A percentile compares a stretch with the other conserved stretches of the same genome.
These are phyloP conservation scores for Gastrolobium villosum DNA, from an alignment of 306 rosid genomes.

Conservation along the genomic window DNA sequence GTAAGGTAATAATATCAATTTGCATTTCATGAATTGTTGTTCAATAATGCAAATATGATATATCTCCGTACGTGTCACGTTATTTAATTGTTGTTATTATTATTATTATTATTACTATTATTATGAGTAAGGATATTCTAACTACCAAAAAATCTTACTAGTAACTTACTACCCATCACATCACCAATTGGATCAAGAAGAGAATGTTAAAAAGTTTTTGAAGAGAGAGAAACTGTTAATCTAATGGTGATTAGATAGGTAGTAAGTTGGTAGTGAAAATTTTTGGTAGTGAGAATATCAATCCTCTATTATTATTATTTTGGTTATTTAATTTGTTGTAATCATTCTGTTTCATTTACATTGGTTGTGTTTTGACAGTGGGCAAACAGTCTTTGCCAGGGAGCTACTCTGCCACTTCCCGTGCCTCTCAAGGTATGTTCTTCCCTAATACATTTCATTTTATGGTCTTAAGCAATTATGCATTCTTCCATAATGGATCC, in stretches of 20 bases:
- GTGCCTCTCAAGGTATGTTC: constrained; percentile 82
- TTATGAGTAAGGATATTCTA: no score
- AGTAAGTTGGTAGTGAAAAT: no score
- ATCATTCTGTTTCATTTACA: not conserved
- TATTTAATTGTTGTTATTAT: not conserved
- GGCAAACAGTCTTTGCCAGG: constrained; percentile 96
- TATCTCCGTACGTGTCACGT: not conserved
- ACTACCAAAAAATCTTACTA: no score
- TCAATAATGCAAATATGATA: not conserved
- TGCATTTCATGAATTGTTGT: not conserved
- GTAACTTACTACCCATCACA: no score
- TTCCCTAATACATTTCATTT: constrained; percentile 20
- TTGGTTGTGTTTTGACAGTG: constrained; percentile 67
- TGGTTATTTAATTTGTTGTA: not conserved
- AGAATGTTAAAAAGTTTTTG: no score
- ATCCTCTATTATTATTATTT: no score
- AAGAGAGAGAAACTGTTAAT: no score
- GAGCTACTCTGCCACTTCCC: constrained; percentile 91
- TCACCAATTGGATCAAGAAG: no score
- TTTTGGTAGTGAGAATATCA: no score
- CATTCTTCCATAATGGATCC: not conserved
- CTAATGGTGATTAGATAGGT: no score
- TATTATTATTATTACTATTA: no score
- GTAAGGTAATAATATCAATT: no score
- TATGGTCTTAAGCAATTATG: not conserved